Base-by-base conservation (phyloP, 345 rosid species). In the Zanthoxylum bungeanum region DNA sequence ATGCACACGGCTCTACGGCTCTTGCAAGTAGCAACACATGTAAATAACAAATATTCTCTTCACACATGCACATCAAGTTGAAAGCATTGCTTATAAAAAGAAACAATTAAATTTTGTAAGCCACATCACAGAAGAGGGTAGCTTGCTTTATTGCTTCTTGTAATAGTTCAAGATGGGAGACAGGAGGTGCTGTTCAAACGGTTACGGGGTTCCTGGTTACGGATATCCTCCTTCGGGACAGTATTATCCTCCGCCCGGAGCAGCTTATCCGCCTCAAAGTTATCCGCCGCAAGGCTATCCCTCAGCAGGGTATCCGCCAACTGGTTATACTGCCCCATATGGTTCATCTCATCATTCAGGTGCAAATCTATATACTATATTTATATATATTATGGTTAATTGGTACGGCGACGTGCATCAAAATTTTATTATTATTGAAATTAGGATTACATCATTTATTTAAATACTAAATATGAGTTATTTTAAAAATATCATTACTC, bases 131-230 rank as follows among this genome's bases (percentile, higher is more conserved):
- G 49, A 7, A 21, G 69, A 44, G 4, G 19, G 19, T 14, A 44
- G 49, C 49, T 14, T 44, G 12, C 49, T 4, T n/a, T n/a, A n/a
- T n/a, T n/a, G n/a, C n/a, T n/a, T n/a, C n/a, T n/a, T n/a, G n/a
- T n/a, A n/a, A n/a, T n/a, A n/a, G n/a, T n/a, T n/a, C n/a, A 79
- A 61, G 44, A 87, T 87, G 91, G 91, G 88, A 71, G 81, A 85
- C 73, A 77, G 69, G 63, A 89, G 92, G 21, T 77, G 80, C 0
- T 77, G 73, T 53, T 73, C 82, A 7, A 82, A 80, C 64, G 84
- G 84, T 22, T 75, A 74, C 51, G 84, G 77, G 0, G 78, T 79
- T 46, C 76, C 68, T 39, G 49, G 33, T 5, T 64, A 78, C 12
- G 71, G 75, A 1, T 56, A 36, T 51, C 66, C 49, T 40, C 59